A percentile compares a stretch with the other conserved stretches of the same genome.
Evolutionary conservation across 2,329 filamentous ascomycete species (phyloP).

Genomic region (Apiospora arundinis): DNA sequence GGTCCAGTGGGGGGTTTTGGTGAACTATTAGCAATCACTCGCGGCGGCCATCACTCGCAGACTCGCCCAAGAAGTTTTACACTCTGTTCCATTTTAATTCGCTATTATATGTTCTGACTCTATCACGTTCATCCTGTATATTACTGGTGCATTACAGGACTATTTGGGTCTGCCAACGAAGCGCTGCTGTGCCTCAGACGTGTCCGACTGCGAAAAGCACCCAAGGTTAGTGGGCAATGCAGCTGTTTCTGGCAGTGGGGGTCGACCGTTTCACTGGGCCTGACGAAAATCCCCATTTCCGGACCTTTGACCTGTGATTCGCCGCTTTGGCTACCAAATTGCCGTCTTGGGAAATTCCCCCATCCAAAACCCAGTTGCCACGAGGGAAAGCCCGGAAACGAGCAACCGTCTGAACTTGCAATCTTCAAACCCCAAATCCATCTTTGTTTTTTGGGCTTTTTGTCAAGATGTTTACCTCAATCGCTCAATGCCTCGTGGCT

Average conservation of each 20-base stretch:
- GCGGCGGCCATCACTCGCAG: too few species aligned
- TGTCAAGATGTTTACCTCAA: neutral
- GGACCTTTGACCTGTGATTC: neutral
- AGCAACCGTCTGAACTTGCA: neutral
- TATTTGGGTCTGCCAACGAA: neutral
- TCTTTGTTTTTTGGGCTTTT: neutral
- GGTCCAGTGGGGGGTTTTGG: too few species aligned
- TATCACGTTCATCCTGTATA: neutral
- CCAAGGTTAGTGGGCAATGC: neutral
- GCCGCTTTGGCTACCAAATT: neutral
- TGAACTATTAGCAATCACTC: too few species aligned
- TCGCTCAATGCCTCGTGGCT: too few species aligned
- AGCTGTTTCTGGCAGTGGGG: neutral
- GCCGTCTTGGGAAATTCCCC: neutral
- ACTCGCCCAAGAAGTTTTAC: too few species aligned
- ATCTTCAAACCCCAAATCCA: neutral
- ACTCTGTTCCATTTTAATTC: too few species aligned
- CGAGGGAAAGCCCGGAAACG: neutral
- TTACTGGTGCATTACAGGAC: neutral
- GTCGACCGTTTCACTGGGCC: neutral
- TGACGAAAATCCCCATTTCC: neutral
- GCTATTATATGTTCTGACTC: too few species aligned
- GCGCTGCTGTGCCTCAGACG: neutral
- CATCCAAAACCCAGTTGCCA: neutral
- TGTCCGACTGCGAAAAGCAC: neutral